Evolutionary conservation across 306 rosid genomes (phyloP).

Genomic region (Corylus avellana): DNA sequence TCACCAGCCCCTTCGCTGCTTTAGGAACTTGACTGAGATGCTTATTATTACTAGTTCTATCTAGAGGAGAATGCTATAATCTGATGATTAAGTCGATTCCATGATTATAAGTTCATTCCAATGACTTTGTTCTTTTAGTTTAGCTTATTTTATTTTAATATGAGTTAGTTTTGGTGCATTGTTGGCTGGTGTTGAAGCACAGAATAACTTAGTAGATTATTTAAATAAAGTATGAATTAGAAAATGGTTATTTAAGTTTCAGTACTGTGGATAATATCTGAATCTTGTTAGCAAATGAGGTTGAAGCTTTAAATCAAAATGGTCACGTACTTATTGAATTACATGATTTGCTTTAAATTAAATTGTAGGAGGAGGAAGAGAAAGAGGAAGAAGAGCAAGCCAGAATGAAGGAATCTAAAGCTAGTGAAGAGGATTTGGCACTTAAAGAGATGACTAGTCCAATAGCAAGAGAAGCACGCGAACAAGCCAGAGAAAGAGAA

Average conservation of each 20-base stretch:
- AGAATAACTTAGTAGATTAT: constrained; percentile 2
- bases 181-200: constrained; percentile 14
- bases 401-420: constrained; percentile 51
- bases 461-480: constrained; percentile 70
- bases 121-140: neutral
- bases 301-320: constrained; percentile 20
- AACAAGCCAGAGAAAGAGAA: constrained; percentile 66
- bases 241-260: neutral
- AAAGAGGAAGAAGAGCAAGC: constrained; percentile 69
- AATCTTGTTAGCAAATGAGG: constrained; percentile 15
- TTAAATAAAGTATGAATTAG: neutral
- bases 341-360: neutral
- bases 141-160: neutral
- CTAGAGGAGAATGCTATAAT: neutral
- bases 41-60: neutral
- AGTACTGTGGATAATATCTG: constrained; percentile 16
- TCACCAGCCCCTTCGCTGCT: constrained; percentile 13
- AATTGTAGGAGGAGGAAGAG: constrained; percentile 80
- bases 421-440: constrained; percentile 64
- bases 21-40: constrained; percentile 25
- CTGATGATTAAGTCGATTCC: too few relatives aligned
- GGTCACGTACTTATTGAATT: constrained; percentile 26
- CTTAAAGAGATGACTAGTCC: constrained; percentile 77
- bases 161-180: constrained; percentile 20
- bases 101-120: too few relatives aligned